These are phyloP conservation scores for Coemansia pectinata DNA, from an alignment of 192 early-diverging fungal genomes.

Conservation along the genomic window DNA sequence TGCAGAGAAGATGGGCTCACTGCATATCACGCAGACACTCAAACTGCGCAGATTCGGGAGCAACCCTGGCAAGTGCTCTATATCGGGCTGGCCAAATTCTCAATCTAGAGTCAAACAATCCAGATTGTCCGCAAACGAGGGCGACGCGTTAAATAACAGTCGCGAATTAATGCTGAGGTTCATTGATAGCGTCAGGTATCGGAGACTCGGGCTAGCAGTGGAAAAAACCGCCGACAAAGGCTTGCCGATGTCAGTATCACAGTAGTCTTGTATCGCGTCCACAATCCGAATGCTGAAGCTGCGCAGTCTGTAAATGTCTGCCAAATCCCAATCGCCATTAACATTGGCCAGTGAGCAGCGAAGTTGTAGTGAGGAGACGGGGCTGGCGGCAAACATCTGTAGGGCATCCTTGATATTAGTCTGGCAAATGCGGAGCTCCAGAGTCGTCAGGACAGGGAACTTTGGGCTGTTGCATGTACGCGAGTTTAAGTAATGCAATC, in stretches of 20 bases:
- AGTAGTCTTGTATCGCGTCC: neutral
- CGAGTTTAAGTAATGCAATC: too few relatives aligned
- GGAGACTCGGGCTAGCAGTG: neutral
- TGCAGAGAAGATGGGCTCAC: neutral
- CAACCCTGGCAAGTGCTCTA: neutral
- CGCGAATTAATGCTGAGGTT: neutral
- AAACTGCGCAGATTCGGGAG: neutral
- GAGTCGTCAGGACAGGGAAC: slow-evolving; percentile 10
- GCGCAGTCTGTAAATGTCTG: neutral
- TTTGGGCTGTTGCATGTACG: too few relatives aligned
- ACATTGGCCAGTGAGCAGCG: slow-evolving; percentile 1
- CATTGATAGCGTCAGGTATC: slow-evolving; percentile 5
- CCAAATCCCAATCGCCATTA: neutral
- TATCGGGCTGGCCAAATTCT: neutral
- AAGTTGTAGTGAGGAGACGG: slow-evolving; percentile 1
- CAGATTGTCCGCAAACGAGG: slow-evolving; percentile 1
- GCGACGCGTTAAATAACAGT: neutral
- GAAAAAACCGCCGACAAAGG: neutral
- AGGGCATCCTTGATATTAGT: neutral
- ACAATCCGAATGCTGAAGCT: slow-evolving; percentile 7
- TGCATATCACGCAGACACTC: neutral
- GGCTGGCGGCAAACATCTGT: slow-evolving; percentile 9
- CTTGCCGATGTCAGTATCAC: neutral
- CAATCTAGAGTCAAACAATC: neutral
- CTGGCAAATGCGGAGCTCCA: slow-evolving; percentile 8